phyloP scores from a whole-genome alignment of 2,329 filamentous ascomycete species.

The Ploettnerulaceae sp. region DNA sequence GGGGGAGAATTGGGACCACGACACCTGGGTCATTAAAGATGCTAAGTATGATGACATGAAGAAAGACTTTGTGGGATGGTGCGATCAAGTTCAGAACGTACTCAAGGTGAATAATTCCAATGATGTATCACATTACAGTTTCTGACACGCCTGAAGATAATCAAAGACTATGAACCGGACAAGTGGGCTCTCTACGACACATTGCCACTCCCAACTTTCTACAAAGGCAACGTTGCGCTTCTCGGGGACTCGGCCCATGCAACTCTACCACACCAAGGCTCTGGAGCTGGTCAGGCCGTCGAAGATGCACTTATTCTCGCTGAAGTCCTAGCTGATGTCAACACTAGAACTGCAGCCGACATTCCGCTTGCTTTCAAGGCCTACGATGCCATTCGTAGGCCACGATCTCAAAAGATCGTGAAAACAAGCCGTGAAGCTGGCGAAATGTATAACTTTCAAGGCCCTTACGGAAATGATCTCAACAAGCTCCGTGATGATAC shows the following conservation, averaged over 20 bases:
- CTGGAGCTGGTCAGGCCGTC: neutral
- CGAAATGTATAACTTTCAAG: conserved; percentile 2
- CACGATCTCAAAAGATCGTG: neutral
- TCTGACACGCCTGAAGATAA: neutral
- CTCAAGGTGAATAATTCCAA: neutral
- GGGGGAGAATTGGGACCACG: neutral
- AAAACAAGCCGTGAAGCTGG: conserved; percentile 2
- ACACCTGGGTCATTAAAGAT: conserved; percentile 2
- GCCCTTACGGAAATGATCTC: neutral
- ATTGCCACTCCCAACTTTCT: neutral
- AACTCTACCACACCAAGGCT: conserved; percentile 1
- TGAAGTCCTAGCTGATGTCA: neutral
- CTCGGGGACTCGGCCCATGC: conserved; percentile 1
- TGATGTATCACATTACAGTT: neutral
- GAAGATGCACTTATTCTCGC: conserved; percentile 3
- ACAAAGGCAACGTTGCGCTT: neutral
- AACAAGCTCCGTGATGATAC: neutral
- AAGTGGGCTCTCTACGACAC: conserved; percentile 2
- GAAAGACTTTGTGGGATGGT: conserved; percentile 2
- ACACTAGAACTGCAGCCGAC: neutral
- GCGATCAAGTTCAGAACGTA: neutral
- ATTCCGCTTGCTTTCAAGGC: conserved; percentile 3
- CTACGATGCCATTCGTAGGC: neutral
- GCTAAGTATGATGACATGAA: neutral
- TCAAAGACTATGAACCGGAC: conserved; percentile 2